A percentile compares a stretch with the other conserved stretches of the same genome.
Conservation (phyloP, 2,329 filamentous ascomycete species). For the Alternaria infectoria region DNA sequence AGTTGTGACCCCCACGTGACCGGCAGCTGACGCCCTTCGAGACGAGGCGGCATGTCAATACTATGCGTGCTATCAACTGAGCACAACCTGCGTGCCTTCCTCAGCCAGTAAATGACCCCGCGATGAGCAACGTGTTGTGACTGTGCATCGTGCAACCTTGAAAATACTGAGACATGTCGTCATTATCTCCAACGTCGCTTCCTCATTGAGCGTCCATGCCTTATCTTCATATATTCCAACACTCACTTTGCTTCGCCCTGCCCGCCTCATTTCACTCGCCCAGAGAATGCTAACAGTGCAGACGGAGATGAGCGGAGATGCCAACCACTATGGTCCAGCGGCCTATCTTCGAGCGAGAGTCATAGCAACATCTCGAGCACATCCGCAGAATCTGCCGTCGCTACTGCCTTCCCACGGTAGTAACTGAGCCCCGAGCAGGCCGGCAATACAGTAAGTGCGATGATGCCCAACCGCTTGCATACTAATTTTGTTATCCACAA, state of each 20-base stretch:
- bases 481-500: neutral
- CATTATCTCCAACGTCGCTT: neutral
- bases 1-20: neutral
- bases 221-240: neutral
- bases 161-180: neutral
- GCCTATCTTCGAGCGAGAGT: neutral
- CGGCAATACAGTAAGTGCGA: neutral
- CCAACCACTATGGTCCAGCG: neutral
- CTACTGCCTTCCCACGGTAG: neutral
- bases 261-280: neutral
- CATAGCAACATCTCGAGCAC: neutral
- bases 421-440: neutral
- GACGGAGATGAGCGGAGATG: neutral
- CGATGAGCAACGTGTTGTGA: constrained; percentile 1
- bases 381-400: neutral
- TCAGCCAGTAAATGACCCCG: neutral
- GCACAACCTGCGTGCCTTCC: neutral
- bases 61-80: neutral
- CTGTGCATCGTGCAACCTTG: neutral
- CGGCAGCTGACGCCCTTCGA: neutral
- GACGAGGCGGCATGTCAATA: neutral
- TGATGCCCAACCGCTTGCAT: neutral
- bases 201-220: neutral
- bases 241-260: neutral
- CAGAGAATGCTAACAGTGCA: neutral